Evolutionary conservation across 208 protist genomes (phyloP).

Genomic region (Lotmaria passim): DNA sequence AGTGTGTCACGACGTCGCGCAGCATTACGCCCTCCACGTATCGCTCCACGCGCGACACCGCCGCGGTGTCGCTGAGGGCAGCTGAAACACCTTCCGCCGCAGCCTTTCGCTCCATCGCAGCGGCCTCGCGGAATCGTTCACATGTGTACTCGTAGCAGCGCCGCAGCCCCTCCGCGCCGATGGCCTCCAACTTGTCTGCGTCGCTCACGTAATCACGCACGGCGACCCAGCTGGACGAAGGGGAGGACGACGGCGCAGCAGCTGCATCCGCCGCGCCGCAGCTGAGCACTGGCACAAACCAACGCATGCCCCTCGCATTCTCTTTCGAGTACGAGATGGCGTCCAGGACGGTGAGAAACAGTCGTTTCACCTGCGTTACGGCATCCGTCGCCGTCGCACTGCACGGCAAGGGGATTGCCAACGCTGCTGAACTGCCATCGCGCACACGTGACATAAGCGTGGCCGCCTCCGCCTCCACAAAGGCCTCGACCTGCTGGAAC

Average conservation of each 20-base stretch:
- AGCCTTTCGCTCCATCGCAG: neutral
- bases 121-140: slow-evolving; percentile 11
- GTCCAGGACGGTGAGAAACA: slow-evolving; percentile 39
- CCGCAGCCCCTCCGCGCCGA: slow-evolving; percentile 67
- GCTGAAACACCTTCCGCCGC: neutral
- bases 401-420: slow-evolving; percentile 13
- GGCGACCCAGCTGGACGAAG: slow-evolving; percentile 42
- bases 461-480: slow-evolving; percentile 32
- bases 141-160: slow-evolving; percentile 81
- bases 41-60: neutral
- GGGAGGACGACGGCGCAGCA: neutral
- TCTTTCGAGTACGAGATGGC: slow-evolving; percentile 88
- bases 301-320: slow-evolving; percentile 66
- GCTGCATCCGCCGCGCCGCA: neutral
- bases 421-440: neutral
- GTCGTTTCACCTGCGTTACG: neutral
- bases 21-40: slow-evolving; percentile 45
- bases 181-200: slow-evolving; percentile 86
- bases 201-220: slow-evolving; percentile 85
- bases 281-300: slow-evolving; percentile 59
- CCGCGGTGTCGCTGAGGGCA: neutral
- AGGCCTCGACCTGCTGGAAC: slow-evolving; percentile 35
- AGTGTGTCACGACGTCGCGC: slow-evolving; percentile 62
- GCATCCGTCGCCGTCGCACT: neutral
- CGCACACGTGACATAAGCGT: neutral